A percentile compares a stretch with the other conserved stretches of the same genome.
phyloP scores from a whole-genome alignment of 108 stramenopile genomes.

The Aurantiochytrium sp. region DNA sequence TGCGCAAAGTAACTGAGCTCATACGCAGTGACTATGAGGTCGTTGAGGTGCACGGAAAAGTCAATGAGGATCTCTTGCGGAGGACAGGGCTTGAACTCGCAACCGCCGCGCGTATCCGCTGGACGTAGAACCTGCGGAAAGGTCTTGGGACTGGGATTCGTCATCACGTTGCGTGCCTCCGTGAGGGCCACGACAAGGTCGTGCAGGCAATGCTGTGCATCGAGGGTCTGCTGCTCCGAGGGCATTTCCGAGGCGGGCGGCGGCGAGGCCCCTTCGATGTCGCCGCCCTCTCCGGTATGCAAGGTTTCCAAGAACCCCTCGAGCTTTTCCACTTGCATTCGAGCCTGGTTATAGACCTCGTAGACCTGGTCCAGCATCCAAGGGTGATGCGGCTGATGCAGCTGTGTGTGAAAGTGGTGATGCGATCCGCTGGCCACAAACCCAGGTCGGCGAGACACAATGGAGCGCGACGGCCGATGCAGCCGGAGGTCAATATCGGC shows the following conservation, averaged over 20 bases:
- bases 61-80: not conserved
- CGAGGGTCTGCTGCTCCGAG: not conserved
- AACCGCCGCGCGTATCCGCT: not conserved
- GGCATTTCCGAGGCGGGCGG: not conserved
- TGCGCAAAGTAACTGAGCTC: not conserved
- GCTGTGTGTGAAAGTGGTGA: not conserved
- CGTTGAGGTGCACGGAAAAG: not conserved
- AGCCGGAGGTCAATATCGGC: not conserved
- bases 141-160: not conserved
- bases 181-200: not conserved
- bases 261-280: not conserved
- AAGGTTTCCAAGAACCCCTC: not conserved
- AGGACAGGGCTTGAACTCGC: not conserved
- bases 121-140: not conserved
- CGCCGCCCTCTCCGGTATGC: not conserved
- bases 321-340: not conserved
- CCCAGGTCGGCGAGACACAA: not conserved
- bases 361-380: conserved; percentile 11
- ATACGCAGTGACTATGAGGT: not conserved
- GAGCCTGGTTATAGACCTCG: not conserved
- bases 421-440: not conserved
- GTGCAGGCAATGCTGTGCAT: not conserved
- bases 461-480: not conserved
- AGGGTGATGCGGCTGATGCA: not conserved
- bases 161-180: not conserved